Evolutionary conservation across 768 basidiomycete species (phyloP), one percentile per base, ranked within the genome.

Genomic region (Amanita polypyramis): DNA sequence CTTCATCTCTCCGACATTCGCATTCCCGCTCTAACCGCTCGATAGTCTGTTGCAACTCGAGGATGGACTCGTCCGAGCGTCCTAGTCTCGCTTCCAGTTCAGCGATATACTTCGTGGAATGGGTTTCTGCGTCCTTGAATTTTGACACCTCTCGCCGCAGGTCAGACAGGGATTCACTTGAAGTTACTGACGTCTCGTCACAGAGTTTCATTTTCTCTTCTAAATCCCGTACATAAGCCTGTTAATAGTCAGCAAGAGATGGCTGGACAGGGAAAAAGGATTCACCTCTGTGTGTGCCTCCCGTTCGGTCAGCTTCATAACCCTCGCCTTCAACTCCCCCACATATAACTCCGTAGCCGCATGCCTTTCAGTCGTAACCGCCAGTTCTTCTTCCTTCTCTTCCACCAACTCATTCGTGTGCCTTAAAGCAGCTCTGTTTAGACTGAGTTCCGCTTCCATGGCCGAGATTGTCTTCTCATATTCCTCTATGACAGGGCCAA

Each of bases 401-500:
- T 89, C 85, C 38, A 90, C 82, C 65, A 96, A 73, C 56, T 94
- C 90, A 61, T 96, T 95, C 45, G 95, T 91, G 57, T 92, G 84
- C 43, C 86, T 69, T 60, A 96, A 68, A 15, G 93, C 90, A 1
- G 88, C 90, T 43, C 85, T 75, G 55, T 92, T 92, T 47, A 94
- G 70, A 54, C 77, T 87, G 45, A 96, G 72, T 64, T 95, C 92
- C 0, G 87, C 88, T 64, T 99, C 96, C 75, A 99, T 85, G 2
- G 91, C 85, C 35, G 81, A 77, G 54, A 98, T 95, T 1, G 92
- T 91, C 72, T 95, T 92, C 72, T 99, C 95, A 65, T 99, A 99
- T 67, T 97, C 93, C 65, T 96, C 89, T 44, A 99, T 96, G 56
- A 99, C 93, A 2, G 95, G 95, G 12, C 92, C 94, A 17, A 98